phyloP scores from a whole-genome alignment of 2,329 filamentous ascomycete species.

The Pseudopithomyces maydicus region DNA sequence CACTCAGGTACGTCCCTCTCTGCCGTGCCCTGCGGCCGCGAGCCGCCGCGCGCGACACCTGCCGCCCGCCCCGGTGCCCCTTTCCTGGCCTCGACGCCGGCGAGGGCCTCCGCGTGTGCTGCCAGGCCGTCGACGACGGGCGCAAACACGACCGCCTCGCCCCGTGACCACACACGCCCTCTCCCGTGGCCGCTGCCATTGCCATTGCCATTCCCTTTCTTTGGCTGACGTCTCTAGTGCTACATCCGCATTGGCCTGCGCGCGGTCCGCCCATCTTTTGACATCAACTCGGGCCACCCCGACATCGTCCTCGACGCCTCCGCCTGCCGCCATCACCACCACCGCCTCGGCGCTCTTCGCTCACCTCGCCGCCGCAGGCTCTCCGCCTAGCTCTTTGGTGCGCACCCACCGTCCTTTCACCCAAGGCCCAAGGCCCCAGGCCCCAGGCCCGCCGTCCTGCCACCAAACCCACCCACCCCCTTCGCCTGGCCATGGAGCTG shows the following conservation, averaged over 20 bases:
- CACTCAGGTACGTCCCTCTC: slow-evolving; percentile 39
- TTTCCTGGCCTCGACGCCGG: slow-evolving; percentile 41
- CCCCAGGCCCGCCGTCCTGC: slow-evolving; percentile 2
- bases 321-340: slow-evolving; percentile 26
- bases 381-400: slow-evolving; percentile 24
- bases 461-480: slow-evolving; percentile 21
- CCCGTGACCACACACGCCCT: not conserved
- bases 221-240: slow-evolving; percentile 41
- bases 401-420: slow-evolving; percentile 20
- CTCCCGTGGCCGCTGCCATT: slow-evolving; percentile 10
- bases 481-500: slow-evolving; percentile 42
- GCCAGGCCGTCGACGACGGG: slow-evolving; percentile 26
- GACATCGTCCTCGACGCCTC: slow-evolving; percentile 24
- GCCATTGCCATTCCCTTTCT: slow-evolving; percentile 12
- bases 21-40: slow-evolving; percentile 15
- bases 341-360: slow-evolving; percentile 18
- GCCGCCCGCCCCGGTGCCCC: slow-evolving; percentile 30
- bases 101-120: slow-evolving; percentile 38
- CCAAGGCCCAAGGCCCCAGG: slow-evolving; percentile 13
- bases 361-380: slow-evolving; percentile 27
- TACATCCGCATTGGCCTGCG: slow-evolving; percentile 46
- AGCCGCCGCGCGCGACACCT: slow-evolving; percentile 24
- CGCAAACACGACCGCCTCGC: slow-evolving; percentile 17
- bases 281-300: slow-evolving; percentile 37
- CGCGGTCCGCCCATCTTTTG: slow-evolving; percentile 41